Base-by-base conservation (phyloP, 495 filamentous ascomycete genomes). In the Rostrohypoxylon terebratum region DNA sequence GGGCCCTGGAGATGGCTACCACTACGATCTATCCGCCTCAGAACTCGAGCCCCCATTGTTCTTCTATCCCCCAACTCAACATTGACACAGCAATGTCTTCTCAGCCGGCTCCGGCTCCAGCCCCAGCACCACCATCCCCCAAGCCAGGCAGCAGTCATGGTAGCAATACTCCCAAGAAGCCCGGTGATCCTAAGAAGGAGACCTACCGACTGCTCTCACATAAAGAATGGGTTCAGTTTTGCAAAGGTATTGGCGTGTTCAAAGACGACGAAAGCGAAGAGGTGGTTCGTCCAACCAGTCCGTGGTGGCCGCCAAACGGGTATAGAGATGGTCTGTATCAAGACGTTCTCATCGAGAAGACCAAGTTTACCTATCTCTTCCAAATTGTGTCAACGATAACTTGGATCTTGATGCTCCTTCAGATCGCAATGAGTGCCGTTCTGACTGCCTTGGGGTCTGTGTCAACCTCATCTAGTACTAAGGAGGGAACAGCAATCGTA, bases 201-300 rank as follows among this genome's bases (percentile, higher is more conserved):
- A 55, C 66, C 11, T 72, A 82, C 42, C 80, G 82, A 44, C 81
- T 83, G 48, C 68, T 84, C 36, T 63, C 78, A 0, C 80, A 83
- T 4, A 45, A 72, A 1, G 83, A 84, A 53, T 85, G 83, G 82
- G 77, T 81, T 18, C 79, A 82, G 25, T 76, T 85, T 20, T 83
- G 82, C 51, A 79, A 81, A 68, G 82, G 81, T 0, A 36, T 85
- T 16, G 82, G 83, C 0, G 83, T 81, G n/a, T 80, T 84, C 69
- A 74, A 66, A 14, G 82, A 83, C 31, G 78, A 76, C 47, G 82
- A 83, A 69, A 75, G 79, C n/a, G 78, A 84, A 47, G 73, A 65
- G 21, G 75, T 84, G 1, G 70, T 83, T 16, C 80, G 83, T 34
- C 82, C 78, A 7, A 82, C 78, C 5, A 79, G 75, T 59, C 79